These are phyloP conservation scores for Trichothecium roseum DNA, from an alignment of 2,329 filamentous ascomycete genomes.

Conservation along the genomic window DNA sequence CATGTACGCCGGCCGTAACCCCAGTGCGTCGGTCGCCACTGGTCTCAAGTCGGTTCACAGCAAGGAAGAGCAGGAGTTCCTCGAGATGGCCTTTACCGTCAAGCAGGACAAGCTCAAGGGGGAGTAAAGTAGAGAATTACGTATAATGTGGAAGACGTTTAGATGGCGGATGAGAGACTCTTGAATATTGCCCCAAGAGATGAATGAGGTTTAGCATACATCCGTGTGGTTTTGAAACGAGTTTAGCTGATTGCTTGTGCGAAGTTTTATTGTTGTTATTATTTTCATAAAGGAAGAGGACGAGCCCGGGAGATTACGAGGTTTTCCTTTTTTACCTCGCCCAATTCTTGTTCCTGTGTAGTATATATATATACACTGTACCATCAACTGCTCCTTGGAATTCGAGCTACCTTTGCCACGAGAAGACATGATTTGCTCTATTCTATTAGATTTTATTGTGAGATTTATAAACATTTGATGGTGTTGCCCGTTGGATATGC, in stretches of 20 bases:
- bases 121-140: slow-evolving; percentile 30
- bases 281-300: too few species aligned
- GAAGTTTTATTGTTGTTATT: background rate
- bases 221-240: too few species aligned
- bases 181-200: too few species aligned
- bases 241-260: background rate
- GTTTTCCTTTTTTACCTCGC: background rate
- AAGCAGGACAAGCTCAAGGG: slow-evolving; percentile 62
- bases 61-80: slow-evolving; percentile 85
- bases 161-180: too few species aligned
- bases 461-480: too few species aligned
- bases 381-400: too few species aligned
- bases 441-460: too few species aligned
- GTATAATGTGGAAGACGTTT: slow-evolving; percentile 1
- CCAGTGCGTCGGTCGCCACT: slow-evolving; percentile 87
- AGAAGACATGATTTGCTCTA: too few species aligned
- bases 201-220: too few species aligned
- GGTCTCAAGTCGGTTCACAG: slow-evolving; percentile 79
- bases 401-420: too few species aligned
- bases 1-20: slow-evolving; percentile 91
- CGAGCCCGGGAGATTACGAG: background rate
- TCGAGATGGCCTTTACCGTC: slow-evolving; percentile 54
- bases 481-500: too few species aligned
- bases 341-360: background rate
- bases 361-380: too few species aligned